Percentiles rank a stretch among this genome's conserved stretches.
Evolutionary conservation across 257 asterid species (phyloP).

Genomic region (Oldenlandia corymbosa): DNA sequence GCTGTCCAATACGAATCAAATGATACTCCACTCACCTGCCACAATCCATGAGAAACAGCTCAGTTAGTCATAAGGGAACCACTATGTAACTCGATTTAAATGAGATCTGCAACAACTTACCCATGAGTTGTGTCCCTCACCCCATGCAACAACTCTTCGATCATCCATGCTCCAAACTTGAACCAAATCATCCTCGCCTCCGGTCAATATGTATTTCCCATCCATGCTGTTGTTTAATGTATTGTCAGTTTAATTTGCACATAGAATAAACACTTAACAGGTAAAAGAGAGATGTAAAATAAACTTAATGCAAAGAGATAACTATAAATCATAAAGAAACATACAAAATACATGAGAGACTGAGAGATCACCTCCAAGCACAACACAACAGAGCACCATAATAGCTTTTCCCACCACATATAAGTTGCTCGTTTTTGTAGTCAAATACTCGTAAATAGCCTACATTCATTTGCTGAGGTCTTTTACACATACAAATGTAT

Average conservation of each 20-base stretch:
- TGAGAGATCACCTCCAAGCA: conserved; percentile 79
- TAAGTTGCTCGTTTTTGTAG: conserved; percentile 78
- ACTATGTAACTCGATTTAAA: conserved; percentile 10
- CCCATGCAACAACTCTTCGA: conserved; percentile 96
- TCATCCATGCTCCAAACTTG: conserved; percentile 99
- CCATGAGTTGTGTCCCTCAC: conserved; percentile 99
- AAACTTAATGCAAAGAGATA: conserved; percentile 8
- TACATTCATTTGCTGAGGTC: conserved; percentile 32
- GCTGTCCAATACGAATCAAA: conserved; percentile 94
- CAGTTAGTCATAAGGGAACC: conserved; percentile 15
- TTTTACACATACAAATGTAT: conserved; percentile 5
- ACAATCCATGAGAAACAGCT: conserved; percentile 15
- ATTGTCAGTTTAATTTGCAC: conserved; percentile 33
- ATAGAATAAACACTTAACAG: conserved; percentile 12
- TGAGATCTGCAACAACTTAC: conserved; percentile 41
- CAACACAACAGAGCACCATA: conserved; percentile 95
- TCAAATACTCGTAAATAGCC: conserved; percentile 93
- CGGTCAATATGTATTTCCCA: conserved; percentile 93
- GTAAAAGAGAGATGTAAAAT: conserved; percentile 2
- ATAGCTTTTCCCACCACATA: conserved; percentile 95
- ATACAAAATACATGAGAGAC: conserved; percentile 1
- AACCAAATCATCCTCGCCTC: conserved; percentile 99
- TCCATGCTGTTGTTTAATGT: conserved; percentile 71
- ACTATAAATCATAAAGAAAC: not conserved
- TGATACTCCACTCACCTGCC: conserved; percentile 97